Base-by-base conservation (phyloP, 2,329 filamentous ascomycete genomes). In the Monilinia fructigena region DNA sequence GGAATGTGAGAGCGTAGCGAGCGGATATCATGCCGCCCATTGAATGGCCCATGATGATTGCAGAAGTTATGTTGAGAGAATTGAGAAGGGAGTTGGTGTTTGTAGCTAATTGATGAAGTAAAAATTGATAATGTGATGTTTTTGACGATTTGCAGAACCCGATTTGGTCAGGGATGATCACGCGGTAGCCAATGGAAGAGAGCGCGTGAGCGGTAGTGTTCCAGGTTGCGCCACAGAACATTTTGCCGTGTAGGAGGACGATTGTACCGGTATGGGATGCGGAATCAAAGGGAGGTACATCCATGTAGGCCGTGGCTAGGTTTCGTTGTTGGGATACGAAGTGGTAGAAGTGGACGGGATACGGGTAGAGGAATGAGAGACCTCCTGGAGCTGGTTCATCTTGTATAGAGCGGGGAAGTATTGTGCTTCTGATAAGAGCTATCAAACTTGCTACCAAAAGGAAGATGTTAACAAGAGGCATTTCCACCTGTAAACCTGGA, bases 121-220 rank as follows among this genome's bases (percentile, higher is more conserved):
- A 82, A 76, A 83, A 85, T 72, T 85, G 82, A 72, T 85, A 85
- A 16, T 72, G 71, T 1, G 72, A 71, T 0, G 82, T 81, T 74
- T 85, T 85, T 35, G 80, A 79, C 11, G 82, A 85, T 74, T 85
- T 85, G 79, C 83, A 86, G 76, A 84, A 86, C 67, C 83, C 83
- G 56, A 86, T 75, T 69, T 85, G 82, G 69, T 86, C 83, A 0
- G 48, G 82, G 2, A 82, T 75, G 61, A 85, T 79, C 62, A 85
- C 81, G 50, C 83, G 81, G 70, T 83, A 85, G 53, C 82, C 83
- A 38, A 72, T 73, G 2, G 70, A 68, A 4, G 77, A 71, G 64
- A 85, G 79, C 14, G 76, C 73, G 14, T 74, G 69, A n/a, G 81
- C 80, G 18, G 82, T 84, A 20, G 74, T 74, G 64, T 79, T 77